Conservation (phyloP, 1,284 basidiomycete genomes). For the Cryptococcus depauperatus region DNA sequence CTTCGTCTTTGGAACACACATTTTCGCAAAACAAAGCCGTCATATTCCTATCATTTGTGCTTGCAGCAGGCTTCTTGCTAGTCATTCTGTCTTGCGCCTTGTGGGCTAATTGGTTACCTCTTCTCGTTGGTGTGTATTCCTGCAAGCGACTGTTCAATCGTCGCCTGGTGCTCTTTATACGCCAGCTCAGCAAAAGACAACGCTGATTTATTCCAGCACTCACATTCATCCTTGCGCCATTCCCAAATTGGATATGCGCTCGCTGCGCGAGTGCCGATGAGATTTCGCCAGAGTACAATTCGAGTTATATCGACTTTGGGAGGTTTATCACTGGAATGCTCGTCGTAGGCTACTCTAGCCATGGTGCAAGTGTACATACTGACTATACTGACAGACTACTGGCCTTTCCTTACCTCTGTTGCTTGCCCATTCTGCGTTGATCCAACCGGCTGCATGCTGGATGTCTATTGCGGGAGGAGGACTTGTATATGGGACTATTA, state of each 20-base stretch:
- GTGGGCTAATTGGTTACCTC: conserved; percentile 93
- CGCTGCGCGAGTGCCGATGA: conserved; percentile 51
- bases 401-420: conserved; percentile 90
- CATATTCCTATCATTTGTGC: conserved; percentile 87
- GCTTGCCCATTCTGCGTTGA: conserved; percentile 84
- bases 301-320: conserved; percentile 76
- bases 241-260: conserved; percentile 75
- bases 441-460: conserved; percentile 71
- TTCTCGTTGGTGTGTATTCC: conserved; percentile 81
- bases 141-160: no score
- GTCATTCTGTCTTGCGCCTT: conserved; percentile 97
- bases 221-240: conserved; percentile 88
- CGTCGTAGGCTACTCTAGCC: conserved; percentile 53
- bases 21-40: conserved; percentile 55
- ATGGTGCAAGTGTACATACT: background rate
- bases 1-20: background rate
- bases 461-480: conserved; percentile 95
- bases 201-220: conserved; percentile 54
- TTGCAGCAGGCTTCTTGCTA: conserved; percentile 92
- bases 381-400: conserved; percentile 45
- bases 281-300: conserved; percentile 51
- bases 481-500: conserved; percentile 88
- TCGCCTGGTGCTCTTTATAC: background rate
- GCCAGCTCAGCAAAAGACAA: background rate
- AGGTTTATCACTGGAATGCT: conserved; percentile 86